Evolutionary conservation across 306 rosid species (phyloP).

Genomic region (Betula pendula): DNA sequence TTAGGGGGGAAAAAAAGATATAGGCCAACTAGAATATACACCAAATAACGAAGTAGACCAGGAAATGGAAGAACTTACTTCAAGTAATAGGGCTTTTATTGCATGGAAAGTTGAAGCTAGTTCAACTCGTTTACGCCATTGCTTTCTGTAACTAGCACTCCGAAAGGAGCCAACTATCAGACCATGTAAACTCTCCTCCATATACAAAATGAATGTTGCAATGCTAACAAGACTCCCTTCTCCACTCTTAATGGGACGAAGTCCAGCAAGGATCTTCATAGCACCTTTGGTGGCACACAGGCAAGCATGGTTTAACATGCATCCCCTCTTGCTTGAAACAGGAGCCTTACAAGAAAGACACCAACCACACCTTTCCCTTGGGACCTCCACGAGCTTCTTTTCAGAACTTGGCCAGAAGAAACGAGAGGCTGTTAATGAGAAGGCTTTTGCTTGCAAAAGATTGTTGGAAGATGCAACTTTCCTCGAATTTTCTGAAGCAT

Average conservation of each 20-base stretch:
- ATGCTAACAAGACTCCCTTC: conserved; percentile 81
- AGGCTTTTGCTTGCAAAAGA: conserved; percentile 82
- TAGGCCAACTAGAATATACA: conserved; percentile 1
- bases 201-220: conserved; percentile 67
- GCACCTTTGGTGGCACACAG: conserved; percentile 87
- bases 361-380: conserved; percentile 99
- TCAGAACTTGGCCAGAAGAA: conserved; percentile 97
- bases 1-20: background rate
- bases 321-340: conserved; percentile 88
- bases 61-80: conserved; percentile 54
- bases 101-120: conserved; percentile 56
- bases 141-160: conserved; percentile 57
- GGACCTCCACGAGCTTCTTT: conserved; percentile 90
- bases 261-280: conserved; percentile 61
- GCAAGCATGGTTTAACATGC: conserved; percentile 93
- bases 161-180: conserved; percentile 75
- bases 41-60: conserved; percentile 17
- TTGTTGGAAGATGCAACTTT: conserved; percentile 53
- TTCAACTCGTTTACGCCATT: conserved; percentile 72
- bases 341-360: conserved; percentile 87
- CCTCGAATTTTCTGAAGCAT: conserved; percentile 55
- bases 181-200: conserved; percentile 82
- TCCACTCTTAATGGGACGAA: conserved; percentile 64
- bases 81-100: conserved; percentile 66
- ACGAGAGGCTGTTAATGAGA: conserved; percentile 73